phyloP scores from a whole-genome alignment of 1,139 yeast species.

The Suhomyces guaymorum region DNA sequence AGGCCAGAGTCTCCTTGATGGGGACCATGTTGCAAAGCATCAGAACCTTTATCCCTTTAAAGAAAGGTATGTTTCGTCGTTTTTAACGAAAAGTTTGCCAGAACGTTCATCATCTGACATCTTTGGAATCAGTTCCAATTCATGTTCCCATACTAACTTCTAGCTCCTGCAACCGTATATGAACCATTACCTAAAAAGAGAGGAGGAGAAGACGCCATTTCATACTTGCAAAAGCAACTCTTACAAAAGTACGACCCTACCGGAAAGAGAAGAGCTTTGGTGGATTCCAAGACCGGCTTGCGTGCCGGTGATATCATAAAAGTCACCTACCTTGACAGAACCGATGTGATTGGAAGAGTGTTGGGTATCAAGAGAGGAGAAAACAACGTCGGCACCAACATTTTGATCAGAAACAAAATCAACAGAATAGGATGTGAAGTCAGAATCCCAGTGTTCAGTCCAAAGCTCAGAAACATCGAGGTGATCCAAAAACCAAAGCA shows the following conservation, averaged over 20 bases:
- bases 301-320: constrained; percentile 83
- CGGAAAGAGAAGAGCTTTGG: constrained; percentile 68
- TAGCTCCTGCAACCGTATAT: constrained; percentile 39
- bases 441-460: constrained; percentile 76
- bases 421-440: constrained; percentile 79
- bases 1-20: constrained; percentile 16
- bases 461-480: constrained; percentile 73
- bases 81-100: neutral
- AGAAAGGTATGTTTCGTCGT: constrained; percentile 21
- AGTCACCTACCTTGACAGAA: constrained; percentile 68
- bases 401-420: constrained; percentile 76
- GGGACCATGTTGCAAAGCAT: constrained; percentile 15
- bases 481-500: constrained; percentile 68
- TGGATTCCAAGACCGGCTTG: constrained; percentile 51
- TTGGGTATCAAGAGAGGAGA: constrained; percentile 66
- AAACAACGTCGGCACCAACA: constrained; percentile 65
- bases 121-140: too few relatives aligned
- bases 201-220: constrained; percentile 51
- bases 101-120: too few relatives aligned
- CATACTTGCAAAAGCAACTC: constrained; percentile 51
- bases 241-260: constrained; percentile 65
- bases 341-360: constrained; percentile 74
- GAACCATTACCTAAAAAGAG: constrained; percentile 56
- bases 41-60: constrained; percentile 26
- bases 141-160: constrained; percentile 21